Evolutionary conservation across 768 basidiomycete genomes (phyloP).

Genomic region (Fistulinella prunicolor): DNA sequence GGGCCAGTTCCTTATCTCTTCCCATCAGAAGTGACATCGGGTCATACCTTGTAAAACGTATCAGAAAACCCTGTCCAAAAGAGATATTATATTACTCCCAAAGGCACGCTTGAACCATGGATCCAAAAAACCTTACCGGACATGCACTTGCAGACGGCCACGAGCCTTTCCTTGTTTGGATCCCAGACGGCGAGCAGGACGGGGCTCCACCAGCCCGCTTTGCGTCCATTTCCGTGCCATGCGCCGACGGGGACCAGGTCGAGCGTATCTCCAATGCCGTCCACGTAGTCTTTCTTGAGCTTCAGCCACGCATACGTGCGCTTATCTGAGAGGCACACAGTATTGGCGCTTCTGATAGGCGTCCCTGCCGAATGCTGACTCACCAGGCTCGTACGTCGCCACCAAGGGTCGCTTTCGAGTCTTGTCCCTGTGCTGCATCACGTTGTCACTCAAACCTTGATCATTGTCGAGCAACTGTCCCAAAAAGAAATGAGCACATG

Average conservation of each 20-base stretch:
- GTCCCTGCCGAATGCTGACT: too few relatives aligned
- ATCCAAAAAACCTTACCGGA: conserved; percentile 50
- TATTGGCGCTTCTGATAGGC: neutral
- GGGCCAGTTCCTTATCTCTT: too few relatives aligned
- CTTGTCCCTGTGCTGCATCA: conserved; percentile 34
- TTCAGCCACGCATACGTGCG: conserved; percentile 87
- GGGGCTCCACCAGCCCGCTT: conserved; percentile 91
- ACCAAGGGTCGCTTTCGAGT: conserved; percentile 63
- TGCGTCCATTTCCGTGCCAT: conserved; percentile 89
- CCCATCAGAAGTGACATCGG: neutral
- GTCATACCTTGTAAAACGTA: conserved; percentile 65
- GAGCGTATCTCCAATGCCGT: conserved; percentile 70
- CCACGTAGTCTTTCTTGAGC: conserved; percentile 90
- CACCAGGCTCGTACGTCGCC: conserved; percentile 82
- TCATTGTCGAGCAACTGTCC: conserved; percentile 64
- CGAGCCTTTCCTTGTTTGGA: conserved; percentile 52
- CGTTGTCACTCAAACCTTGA: conserved; percentile 35
- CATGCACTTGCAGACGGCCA: conserved; percentile 90
- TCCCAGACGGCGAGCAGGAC: conserved; percentile 80
- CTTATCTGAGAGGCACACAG: conserved; percentile 51
- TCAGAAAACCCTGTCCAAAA: conserved; percentile 71
- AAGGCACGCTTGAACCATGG: neutral
- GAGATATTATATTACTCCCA: neutral
- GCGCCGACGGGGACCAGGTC: conserved; percentile 75
- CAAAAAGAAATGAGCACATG: conserved; percentile 7